These are phyloP conservation scores for Aspergillus sp. DNA, from an alignment of 2,329 filamentous ascomycete species.

Conservation along the genomic window DNA sequence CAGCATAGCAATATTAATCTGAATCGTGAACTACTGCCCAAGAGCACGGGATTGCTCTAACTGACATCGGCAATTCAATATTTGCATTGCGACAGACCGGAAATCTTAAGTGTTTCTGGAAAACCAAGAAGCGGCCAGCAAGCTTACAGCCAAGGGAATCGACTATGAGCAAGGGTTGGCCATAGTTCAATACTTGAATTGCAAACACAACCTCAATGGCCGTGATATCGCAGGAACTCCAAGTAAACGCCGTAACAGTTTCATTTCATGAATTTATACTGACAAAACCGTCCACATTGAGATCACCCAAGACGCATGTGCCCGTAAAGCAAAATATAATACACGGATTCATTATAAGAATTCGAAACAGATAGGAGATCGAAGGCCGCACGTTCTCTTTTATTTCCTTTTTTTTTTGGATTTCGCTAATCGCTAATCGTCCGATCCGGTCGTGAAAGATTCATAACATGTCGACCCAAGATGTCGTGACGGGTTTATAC, in stretches of 20 bases:
- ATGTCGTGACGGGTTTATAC: conserved; percentile 11
- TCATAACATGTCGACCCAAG: conserved; percentile 3
- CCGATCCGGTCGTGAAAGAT: conserved; percentile 1
- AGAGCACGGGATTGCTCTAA: no score
- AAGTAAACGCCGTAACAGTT: not conserved
- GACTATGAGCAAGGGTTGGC: no score
- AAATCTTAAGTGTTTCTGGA: no score
- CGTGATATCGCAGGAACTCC: not conserved
- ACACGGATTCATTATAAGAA: conserved; percentile 15
- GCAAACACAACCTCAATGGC: not conserved
- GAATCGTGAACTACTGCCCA: no score
- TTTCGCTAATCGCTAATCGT: not conserved
- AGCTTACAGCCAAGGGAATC: no score
- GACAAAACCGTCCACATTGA: conserved; percentile 2
- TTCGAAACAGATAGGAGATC: conserved; percentile 5
- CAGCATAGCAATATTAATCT: no score
- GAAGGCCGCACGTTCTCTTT: not conserved
- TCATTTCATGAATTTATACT: conserved; percentile 4
- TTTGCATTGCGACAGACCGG: no score
- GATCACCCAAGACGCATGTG: conserved; percentile 10
- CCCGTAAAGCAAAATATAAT: conserved; percentile 19
- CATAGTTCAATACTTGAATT: no score
- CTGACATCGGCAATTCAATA: no score
- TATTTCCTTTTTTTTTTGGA: not conserved
- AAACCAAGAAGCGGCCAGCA: no score